A percentile compares a stretch with the other conserved stretches of the same genome.
These are phyloP conservation scores for Naganishia antarctica DNA, from an alignment of 768 basidiomycete species.

Conservation along the genomic window DNA sequence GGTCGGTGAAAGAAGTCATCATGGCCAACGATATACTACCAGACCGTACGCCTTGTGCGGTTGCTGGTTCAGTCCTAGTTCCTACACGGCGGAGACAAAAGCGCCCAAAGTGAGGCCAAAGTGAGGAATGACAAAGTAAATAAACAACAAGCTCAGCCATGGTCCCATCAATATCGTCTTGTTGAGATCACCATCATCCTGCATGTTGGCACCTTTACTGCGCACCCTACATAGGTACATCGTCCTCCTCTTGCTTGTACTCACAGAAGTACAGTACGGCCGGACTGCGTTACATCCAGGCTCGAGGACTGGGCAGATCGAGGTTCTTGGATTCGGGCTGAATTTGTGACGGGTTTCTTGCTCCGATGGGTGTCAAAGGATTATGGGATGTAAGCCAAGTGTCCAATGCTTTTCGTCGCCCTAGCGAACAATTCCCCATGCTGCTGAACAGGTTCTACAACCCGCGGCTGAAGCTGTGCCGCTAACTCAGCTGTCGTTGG, in stretches of 20 bases:
- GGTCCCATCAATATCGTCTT: not conserved
- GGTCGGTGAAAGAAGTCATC: no score
- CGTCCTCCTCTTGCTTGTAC: no score
- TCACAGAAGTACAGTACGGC: no score
- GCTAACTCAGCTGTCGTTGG: slow-evolving; percentile 68
- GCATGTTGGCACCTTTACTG: no score
- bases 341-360: not conserved
- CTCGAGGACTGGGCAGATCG: not conserved
- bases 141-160: not conserved
- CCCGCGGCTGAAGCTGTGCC: slow-evolving; percentile 70
- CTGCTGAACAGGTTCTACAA: slow-evolving; percentile 55
- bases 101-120: no score
- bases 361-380: slow-evolving; percentile 49
- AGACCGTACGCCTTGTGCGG: no score
- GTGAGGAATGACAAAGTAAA: slow-evolving; percentile 15
- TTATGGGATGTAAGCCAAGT: slow-evolving; percentile 50
- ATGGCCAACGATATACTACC: no score
- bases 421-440: not conserved
- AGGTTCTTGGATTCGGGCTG: not conserved
- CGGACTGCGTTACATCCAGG: not conserved
- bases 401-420: not conserved
- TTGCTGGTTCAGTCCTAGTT: no score
- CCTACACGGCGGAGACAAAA: no score
- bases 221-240: no score
- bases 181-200: no score